Base-by-base conservation (phyloP, 257 asterid species). In the Ophiorrhiza pumila region DNA sequence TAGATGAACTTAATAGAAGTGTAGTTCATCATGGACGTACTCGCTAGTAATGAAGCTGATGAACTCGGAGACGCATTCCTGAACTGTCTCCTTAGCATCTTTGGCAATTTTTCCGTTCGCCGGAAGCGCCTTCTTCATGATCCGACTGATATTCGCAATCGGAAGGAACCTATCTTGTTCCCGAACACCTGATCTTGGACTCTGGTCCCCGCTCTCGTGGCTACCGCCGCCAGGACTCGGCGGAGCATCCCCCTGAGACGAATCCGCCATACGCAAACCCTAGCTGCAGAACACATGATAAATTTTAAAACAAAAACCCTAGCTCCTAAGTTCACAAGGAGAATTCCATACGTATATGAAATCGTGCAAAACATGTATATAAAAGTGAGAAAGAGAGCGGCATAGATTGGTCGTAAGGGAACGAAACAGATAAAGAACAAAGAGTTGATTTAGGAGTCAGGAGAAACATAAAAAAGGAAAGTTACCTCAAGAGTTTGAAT, bases 21-120 rank as follows among this genome's bases (percentile, higher is more conserved):
- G n/a, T 10, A 64, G 60, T 7, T 53, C 4, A 61, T 41, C 31
- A n/a, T 7, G 46, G 14, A 66, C 89, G 39, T 82, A 91, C 96
- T 88, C 97, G 96, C 96, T 88, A 70, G 96, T 90, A 75, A 90
- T 82, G 86, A 90, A 90, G 83, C 96, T 87, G 68, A 91, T 91
- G 79, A 91, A 91, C 83, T 89, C 97, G 17, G 96, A 89, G 50
- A 91, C 96, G 71, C 91, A 89, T 78, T 91, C 97, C 86, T 91
- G 97, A 52, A 91, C 93, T 31, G 90, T 89, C 85, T 90, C 96
- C 84, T 90, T 90, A 50, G 96, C 90, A 80, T 90, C 96, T 78
- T 90, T 88, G 3, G 96, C 93, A 69, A 88, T 87, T 80, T 90
- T 90, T 14, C 97, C 97, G 17, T 91, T 91, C 0, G 90, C 80